Conservation (phyloP, 139 green algal species). For the Chara braunii region DNA sequence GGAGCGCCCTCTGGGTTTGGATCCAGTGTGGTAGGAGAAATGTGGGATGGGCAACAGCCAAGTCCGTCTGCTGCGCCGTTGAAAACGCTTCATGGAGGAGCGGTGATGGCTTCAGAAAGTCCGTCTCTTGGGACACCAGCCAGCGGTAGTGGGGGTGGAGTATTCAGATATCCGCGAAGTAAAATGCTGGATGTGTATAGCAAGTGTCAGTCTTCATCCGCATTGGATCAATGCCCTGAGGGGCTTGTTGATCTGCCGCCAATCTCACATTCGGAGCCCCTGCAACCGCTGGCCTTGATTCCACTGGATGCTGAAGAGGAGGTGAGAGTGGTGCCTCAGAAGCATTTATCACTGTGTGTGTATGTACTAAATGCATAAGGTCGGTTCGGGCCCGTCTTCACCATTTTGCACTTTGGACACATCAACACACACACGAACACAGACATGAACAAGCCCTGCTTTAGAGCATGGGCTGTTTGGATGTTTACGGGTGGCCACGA, state of each 20-base stretch:
- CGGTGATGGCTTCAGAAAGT: not conserved
- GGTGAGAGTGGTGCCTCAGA: conserved; percentile 2
- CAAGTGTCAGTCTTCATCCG: not conserved
- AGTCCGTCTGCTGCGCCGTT: too few relatives aligned
- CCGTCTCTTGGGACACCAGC: not conserved
- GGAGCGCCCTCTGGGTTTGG: not conserved
- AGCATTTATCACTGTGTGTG: not conserved
- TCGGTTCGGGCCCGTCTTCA: not conserved
- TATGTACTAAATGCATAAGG: not conserved
- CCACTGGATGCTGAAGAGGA: conserved; percentile 14
- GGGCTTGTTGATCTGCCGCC: conserved; percentile 25
- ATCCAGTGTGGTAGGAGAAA: not conserved
- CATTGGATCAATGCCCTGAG: conserved; percentile 13
- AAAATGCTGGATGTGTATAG: conserved; percentile 26
- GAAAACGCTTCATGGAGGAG: not conserved
- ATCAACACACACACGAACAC: too few relatives aligned
- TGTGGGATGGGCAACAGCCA: too few relatives aligned
- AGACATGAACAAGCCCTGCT: not conserved
- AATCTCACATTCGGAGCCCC: conserved; percentile 16
- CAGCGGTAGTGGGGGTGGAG: not conserved
- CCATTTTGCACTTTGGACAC: too few relatives aligned
- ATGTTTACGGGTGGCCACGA: not conserved
- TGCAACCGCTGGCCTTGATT: conserved; percentile 26
- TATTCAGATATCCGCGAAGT: conserved; percentile 11
- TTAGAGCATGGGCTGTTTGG: not conserved